Conservation (phyloP, 441 rosid genomes). For the Syzygium syzygioides region DNA sequence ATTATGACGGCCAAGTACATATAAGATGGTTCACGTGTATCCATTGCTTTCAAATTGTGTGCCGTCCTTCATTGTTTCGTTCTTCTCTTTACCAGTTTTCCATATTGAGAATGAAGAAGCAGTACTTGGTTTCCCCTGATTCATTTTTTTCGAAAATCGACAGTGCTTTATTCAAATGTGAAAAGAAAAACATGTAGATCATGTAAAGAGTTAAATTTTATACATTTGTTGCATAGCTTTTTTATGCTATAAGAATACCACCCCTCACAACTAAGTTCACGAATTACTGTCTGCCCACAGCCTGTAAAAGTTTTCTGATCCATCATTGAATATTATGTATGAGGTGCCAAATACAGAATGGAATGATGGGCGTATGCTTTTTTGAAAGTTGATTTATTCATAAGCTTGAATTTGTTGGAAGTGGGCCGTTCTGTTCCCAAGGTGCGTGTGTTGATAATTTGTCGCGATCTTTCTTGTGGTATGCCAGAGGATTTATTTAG, state of each 20-base stretch:
- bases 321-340: background rate
- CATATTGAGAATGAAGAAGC: background rate
- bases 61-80: background rate
- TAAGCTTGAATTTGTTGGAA: background rate
- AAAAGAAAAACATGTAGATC: background rate
- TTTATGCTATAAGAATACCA: background rate
- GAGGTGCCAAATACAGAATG: background rate
- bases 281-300: background rate
- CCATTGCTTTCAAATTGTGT: background rate
- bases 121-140: background rate
- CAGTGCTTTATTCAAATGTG: background rate
- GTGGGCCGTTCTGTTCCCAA: background rate
- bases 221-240: background rate
- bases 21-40: background rate
- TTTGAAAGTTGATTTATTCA: background rate
- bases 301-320: background rate
- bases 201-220: background rate
- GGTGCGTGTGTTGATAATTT: background rate
- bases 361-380: background rate
- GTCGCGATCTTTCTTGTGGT: background rate
- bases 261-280: background rate
- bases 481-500: background rate
- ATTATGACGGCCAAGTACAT: background rate
- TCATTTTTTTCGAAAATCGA: background rate
- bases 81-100: background rate